phyloP scores from a whole-genome alignment of 2,329 filamentous ascomycete species.

The Colletotrichum sp. region DNA sequence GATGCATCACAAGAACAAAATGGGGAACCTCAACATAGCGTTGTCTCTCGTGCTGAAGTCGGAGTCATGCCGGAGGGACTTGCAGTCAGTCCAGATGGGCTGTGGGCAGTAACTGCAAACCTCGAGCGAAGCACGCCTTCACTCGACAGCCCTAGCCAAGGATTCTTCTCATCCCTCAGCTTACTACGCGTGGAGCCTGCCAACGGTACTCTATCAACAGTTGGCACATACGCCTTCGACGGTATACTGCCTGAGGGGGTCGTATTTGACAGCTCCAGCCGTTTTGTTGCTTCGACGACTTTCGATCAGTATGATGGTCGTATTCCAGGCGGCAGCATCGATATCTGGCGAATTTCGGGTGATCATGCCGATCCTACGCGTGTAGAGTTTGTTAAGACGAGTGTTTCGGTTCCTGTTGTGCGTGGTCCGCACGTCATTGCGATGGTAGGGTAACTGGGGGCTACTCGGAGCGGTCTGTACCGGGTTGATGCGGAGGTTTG shows the following conservation, averaged over 20 bases:
- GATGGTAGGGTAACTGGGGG: not conserved
- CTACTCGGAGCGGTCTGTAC: not conserved
- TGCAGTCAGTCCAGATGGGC: not conserved
- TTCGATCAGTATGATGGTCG: not conserved
- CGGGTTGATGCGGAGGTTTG: too few relatives aligned
- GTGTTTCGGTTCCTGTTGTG: not conserved
- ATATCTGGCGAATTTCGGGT: not conserved
- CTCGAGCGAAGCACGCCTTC: too few relatives aligned
- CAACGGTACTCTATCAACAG: not conserved
- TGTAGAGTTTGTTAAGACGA: not conserved
- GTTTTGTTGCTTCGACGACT: not conserved
- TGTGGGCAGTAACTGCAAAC: not conserved
- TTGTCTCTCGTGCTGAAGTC: not conserved
- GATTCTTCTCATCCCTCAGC: too few relatives aligned
- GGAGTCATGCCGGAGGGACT: not conserved
- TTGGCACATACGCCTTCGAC: not conserved
- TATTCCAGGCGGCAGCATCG: not conserved
- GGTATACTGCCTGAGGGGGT: not conserved
- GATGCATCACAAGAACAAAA: not conserved
- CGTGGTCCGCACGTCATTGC: not conserved
- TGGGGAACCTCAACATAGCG: not conserved
- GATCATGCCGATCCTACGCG: not conserved
- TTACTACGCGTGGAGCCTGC: not conserved
- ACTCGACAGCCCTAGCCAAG: too few relatives aligned
- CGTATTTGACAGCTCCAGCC: not conserved